phyloP scores from a whole-genome alignment of 73 alveolate genomes.

The Paramecium octaurelia region DNA sequence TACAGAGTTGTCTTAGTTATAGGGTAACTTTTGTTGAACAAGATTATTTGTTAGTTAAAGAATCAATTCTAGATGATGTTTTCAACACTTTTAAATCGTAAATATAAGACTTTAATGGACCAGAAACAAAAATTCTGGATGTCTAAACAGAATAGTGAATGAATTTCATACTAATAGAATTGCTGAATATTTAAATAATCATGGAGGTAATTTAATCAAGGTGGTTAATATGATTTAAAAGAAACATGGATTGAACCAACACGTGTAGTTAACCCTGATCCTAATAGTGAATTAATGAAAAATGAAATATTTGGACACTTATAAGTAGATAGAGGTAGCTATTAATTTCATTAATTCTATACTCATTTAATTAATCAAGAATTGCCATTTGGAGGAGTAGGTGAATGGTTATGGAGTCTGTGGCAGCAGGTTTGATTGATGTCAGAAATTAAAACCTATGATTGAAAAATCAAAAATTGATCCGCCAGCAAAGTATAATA shows the following conservation, averaged over 20 bases:
- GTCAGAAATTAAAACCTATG: conserved; percentile 76
- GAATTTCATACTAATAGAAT: conserved; percentile 88
- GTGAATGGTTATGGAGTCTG: conserved; percentile 91
- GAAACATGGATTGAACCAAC: conserved; percentile 80
- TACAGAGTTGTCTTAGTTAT: conserved; percentile 88
- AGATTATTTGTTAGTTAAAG: conserved; percentile 92
- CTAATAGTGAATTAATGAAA: conserved; percentile 67
- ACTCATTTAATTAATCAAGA: conserved; percentile 81
- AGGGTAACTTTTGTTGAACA: too few species aligned
- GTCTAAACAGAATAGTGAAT: conserved; percentile 80
- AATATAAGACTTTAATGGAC: conserved; percentile 68
- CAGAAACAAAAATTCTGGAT: conserved; percentile 74
- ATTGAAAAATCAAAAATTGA: conserved; percentile 73
- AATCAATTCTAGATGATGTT: conserved; percentile 67
- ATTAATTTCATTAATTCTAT: conserved; percentile 79
- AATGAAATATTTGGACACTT: conserved; percentile 96
- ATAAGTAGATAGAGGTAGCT: conserved; percentile 83
- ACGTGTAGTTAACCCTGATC: conserved; percentile 70
- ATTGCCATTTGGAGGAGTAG: conserved; percentile 98
- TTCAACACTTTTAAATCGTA: conserved; percentile 69
- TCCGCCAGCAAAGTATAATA: conserved; percentile 31
- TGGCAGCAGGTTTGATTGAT: conserved; percentile 82
- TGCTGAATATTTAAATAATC: conserved; percentile 67
- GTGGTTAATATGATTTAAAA: conserved; percentile 71
- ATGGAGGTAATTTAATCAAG: conserved; percentile 83